A percentile compares a stretch with the other conserved stretches of the same genome.
Evolutionary conservation across 257 asterid genomes (phyloP).

Genomic region (Agastache rugosa): DNA sequence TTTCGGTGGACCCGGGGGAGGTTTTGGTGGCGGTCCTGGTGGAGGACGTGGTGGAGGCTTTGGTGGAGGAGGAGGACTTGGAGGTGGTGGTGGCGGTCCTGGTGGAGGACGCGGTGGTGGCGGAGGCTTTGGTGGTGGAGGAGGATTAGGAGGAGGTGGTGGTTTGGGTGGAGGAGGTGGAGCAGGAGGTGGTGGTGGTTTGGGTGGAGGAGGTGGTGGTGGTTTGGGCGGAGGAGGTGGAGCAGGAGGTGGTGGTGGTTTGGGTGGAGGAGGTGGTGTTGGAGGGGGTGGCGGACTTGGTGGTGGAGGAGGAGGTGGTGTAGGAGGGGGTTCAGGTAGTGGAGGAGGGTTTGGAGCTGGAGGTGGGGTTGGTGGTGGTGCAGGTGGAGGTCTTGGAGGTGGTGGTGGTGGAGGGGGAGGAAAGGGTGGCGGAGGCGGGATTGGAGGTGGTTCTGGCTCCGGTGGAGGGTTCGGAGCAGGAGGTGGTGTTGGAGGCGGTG

Average conservation of each 20-base stretch:
- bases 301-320: constrained; percentile 38
- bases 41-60: constrained; percentile 28
- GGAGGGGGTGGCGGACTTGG: constrained; percentile 43
- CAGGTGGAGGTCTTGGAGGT: constrained; percentile 33
- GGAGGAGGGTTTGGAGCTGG: constrained; percentile 40
- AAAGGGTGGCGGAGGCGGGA: constrained; percentile 38
- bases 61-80: constrained; percentile 39
- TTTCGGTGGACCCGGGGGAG: constrained; percentile 42
- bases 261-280: constrained; percentile 20
- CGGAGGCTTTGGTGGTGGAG: constrained; percentile 31
- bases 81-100: constrained; percentile 26
- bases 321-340: constrained; percentile 30
- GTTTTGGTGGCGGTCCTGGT: constrained; percentile 32
- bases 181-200: constrained; percentile 38
- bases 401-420: constrained; percentile 48
- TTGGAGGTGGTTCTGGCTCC: constrained; percentile 37
- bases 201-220: constrained; percentile 27
- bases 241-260: constrained; percentile 31
- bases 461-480: constrained; percentile 44
- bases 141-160: constrained; percentile 25
- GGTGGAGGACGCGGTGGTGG: constrained; percentile 36
- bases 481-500: constrained; percentile 44
- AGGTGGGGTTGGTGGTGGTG: constrained; percentile 39
- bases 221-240: constrained; percentile 39
- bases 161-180: constrained; percentile 27